A percentile compares a stretch with the other conserved stretches of the same genome.
Conservation (phyloP, 305 asterid genomes). For the Solanum aculeatissimum region DNA sequence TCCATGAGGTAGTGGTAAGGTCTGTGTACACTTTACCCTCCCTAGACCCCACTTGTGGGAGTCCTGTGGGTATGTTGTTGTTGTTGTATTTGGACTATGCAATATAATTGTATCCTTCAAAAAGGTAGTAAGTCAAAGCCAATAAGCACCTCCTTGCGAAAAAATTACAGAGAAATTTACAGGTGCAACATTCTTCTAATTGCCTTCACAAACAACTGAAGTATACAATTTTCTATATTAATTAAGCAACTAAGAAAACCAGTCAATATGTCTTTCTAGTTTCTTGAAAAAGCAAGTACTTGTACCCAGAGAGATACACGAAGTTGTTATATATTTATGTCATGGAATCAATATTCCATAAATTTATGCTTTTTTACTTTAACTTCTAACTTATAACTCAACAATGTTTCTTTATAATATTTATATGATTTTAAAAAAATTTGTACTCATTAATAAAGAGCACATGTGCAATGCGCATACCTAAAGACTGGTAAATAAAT, state of each 20-base stretch:
- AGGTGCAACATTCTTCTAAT: not conserved
- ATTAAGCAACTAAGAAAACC: not conserved
- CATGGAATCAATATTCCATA: not conserved
- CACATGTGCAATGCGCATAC: not conserved
- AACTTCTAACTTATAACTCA: not conserved
- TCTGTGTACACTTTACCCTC: no score
- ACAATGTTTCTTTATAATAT: not conserved
- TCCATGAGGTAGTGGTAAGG: no score
- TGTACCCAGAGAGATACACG: not conserved
- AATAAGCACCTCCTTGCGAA: not conserved
- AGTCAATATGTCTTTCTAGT: not conserved
- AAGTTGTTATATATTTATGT: not conserved
- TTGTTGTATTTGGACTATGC: not conserved
- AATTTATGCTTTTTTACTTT: not conserved
- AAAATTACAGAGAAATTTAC: not conserved
- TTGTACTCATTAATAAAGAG: not conserved
- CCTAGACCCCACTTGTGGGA: no score
- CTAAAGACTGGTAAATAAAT: not conserved
- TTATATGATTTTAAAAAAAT: not conserved
- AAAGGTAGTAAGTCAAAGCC: not conserved
- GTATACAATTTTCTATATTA: not conserved
- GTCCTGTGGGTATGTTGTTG: no score
- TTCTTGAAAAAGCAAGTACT: not conserved
- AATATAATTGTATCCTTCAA: not conserved
- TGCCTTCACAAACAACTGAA: not conserved